Evolutionary conservation across 2,329 filamentous ascomycete species (phyloP).

Genomic region (Paracorniculantispora psalliotae): DNA sequence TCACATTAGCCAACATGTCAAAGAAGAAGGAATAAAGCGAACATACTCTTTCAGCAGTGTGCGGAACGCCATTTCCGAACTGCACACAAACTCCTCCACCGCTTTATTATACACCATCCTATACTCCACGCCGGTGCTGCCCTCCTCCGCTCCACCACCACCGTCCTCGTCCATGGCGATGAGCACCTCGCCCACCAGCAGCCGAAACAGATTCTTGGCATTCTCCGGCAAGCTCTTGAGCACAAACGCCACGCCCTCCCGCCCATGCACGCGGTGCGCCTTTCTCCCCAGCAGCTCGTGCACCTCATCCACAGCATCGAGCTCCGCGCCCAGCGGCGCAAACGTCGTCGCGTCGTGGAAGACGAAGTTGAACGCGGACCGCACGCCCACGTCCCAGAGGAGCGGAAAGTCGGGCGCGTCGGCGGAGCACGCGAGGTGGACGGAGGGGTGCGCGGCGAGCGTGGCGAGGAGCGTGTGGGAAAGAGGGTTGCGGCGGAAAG

Average conservation of each 20-base stretch:
- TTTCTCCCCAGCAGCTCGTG: constrained; percentile 80
- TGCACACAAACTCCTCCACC: constrained; percentile 94
- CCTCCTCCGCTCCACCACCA: constrained; percentile 39
- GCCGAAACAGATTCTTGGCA: constrained; percentile 77
- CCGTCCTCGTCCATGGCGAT: constrained; percentile 59
- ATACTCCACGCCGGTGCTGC: constrained; percentile 74
- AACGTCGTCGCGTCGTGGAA: constrained; percentile 97
- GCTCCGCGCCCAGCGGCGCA: constrained; percentile 62
- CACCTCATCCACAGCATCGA: constrained; percentile 85
- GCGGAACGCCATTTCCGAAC: constrained; percentile 91
- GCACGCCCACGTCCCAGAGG: constrained; percentile 84
- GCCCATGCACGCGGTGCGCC: constrained; percentile 73
- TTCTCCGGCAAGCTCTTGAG: constrained; percentile 88
- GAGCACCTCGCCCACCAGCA: constrained; percentile 81
- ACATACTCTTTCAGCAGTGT: constrained; percentile 85
- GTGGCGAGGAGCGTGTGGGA: constrained; percentile 70
- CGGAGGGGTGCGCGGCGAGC: constrained; percentile 66
- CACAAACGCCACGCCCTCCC: constrained; percentile 88
- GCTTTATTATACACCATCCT: constrained; percentile 90
- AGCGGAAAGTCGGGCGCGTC: constrained; percentile 85
- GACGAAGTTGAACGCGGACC: constrained; percentile 75
- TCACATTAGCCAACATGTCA: constrained; percentile 22
- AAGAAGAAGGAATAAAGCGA: background rate
- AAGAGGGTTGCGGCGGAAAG: constrained; percentile 60
- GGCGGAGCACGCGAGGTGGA: constrained; percentile 73